These are phyloP conservation scores for Euryodendron excelsum DNA, from an alignment of 148 eudicot genomes.

Conservation along the genomic window DNA sequence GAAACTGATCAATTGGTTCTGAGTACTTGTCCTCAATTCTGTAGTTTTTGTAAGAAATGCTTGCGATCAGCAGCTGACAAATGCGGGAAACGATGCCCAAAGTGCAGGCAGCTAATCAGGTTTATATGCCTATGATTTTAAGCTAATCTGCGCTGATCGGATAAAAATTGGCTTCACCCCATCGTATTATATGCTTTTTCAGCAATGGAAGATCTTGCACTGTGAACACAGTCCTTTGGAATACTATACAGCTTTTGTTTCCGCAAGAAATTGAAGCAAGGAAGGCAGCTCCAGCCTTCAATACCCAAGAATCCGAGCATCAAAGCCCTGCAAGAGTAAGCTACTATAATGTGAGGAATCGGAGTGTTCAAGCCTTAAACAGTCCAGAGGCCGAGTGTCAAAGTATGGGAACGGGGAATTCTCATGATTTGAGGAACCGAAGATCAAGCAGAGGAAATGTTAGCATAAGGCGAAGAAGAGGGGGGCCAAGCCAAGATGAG, in stretches of 20 bases:
- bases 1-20: not conserved
- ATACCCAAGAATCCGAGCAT: conserved; percentile 24
- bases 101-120: conserved; percentile 94
- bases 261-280: conserved; percentile 85
- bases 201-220: conserved; percentile 95
- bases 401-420: conserved; percentile 11
- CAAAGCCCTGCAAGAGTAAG: conserved; percentile 26
- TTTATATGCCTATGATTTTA: not conserved
- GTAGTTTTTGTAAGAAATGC: conserved; percentile 92
- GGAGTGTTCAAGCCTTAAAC: conserved; percentile 23
- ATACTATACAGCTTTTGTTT: conserved; percentile 91
- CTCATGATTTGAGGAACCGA: conserved; percentile 14
- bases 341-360: conserved; percentile 23
- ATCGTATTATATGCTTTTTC: conserved; percentile 7
- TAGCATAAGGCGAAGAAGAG: conserved; percentile 27
- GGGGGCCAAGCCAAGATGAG: conserved; percentile 58
- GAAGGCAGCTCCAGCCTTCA: conserved; percentile 40
- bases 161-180: not conserved
- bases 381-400: conserved; percentile 31
- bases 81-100: conserved; percentile 87
- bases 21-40: conserved; percentile 10
- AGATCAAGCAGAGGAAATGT: conserved; percentile 19
- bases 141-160: not conserved
- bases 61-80: conserved; percentile 82
- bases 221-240: conserved; percentile 98